A percentile compares a stretch with the other conserved stretches of the same genome.
phyloP scores from a whole-genome alignment of 2,329 filamentous ascomycete genomes.

The Blastomyces percursus region DNA sequence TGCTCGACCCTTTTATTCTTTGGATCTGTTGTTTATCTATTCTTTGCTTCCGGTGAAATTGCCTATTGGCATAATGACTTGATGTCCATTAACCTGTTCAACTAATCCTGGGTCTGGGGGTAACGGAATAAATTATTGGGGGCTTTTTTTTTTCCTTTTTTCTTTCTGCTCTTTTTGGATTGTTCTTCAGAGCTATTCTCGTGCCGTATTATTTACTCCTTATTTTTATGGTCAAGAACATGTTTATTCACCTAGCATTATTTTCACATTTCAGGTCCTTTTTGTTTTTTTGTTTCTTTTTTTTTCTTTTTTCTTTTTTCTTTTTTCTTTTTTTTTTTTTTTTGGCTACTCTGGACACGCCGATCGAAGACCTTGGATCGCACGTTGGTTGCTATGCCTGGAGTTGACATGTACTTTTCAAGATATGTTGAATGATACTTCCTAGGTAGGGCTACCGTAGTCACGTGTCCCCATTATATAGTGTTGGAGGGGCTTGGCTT shows the following conservation, averaged over 20 bases:
- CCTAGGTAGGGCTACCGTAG: too few relatives aligned
- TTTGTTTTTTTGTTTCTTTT: not conserved
- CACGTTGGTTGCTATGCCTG: not conserved
- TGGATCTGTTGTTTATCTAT: not conserved
- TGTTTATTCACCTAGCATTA: not conserved
- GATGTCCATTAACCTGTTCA: not conserved
- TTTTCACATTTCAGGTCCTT: not conserved
- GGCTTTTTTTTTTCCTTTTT: not conserved
- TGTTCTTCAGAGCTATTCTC: not conserved
- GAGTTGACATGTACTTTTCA: not conserved
- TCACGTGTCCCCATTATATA: too few relatives aligned
- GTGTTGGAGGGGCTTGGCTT: too few relatives aligned
- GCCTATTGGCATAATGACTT: not conserved
- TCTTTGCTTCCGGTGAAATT: not conserved
- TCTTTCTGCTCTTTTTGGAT: not conserved
- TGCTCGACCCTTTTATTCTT: not conserved
- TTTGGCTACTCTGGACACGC: not conserved
- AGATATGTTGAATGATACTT: too few relatives aligned
- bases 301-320: too few relatives aligned
- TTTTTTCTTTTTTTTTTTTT: too few relatives aligned
- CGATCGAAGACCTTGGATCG: not conserved
- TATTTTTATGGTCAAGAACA: not conserved
- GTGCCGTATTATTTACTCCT: not conserved
- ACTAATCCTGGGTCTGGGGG: not conserved
- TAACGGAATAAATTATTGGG: not conserved